Conservation (phyloP, 2,329 filamentous ascomycete genomes). For the Zelopaecilomyces penicillatus region DNA sequence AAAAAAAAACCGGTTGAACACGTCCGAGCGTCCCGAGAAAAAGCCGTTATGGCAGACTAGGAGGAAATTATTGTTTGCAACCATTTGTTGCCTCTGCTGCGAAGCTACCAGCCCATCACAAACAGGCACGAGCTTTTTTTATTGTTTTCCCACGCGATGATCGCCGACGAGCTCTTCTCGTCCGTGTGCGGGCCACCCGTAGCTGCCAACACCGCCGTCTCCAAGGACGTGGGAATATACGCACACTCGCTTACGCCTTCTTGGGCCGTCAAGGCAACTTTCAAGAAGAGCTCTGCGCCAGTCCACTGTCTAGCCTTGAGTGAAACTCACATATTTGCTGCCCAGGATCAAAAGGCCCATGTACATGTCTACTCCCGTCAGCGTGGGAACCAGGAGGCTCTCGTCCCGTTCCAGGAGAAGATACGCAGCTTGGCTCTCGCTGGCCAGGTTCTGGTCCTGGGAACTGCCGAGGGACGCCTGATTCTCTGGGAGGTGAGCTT, state of each 20-base stretch:
- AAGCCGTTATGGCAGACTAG: too few species aligned
- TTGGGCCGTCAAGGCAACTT: slow-evolving; percentile 63
- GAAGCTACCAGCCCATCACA: too few species aligned
- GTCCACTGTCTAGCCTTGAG: slow-evolving; percentile 73
- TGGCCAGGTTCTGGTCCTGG: slow-evolving; percentile 65
- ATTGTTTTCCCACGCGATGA: slow-evolving; percentile 31
- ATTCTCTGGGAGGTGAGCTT: slow-evolving; percentile 81
- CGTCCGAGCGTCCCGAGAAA: too few species aligned
- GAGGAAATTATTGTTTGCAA: too few species aligned
- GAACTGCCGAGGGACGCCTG: slow-evolving; percentile 76
- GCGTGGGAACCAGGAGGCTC: slow-evolving; percentile 79
- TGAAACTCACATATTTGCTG: slow-evolving; percentile 78
- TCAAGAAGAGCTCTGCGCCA: slow-evolving; percentile 87
- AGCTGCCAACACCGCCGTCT: slow-evolving; percentile 53
- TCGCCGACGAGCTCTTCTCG: slow-evolving; percentile 53
- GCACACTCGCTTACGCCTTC: slow-evolving; percentile 73
- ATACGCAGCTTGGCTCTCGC: slow-evolving; percentile 71
- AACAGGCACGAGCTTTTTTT: too few species aligned
- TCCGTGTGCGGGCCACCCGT: slow-evolving; percentile 49
- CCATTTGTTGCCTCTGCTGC: too few species aligned
- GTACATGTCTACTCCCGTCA: slow-evolving; percentile 84
- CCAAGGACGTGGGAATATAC: slow-evolving; percentile 81
- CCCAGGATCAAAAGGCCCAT: slow-evolving; percentile 83
- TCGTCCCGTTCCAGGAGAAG: slow-evolving; percentile 79
- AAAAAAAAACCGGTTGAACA: too few species aligned